phyloP scores from a whole-genome alignment of 169 alveolate species.

The Eimeria falciformis region DNA sequence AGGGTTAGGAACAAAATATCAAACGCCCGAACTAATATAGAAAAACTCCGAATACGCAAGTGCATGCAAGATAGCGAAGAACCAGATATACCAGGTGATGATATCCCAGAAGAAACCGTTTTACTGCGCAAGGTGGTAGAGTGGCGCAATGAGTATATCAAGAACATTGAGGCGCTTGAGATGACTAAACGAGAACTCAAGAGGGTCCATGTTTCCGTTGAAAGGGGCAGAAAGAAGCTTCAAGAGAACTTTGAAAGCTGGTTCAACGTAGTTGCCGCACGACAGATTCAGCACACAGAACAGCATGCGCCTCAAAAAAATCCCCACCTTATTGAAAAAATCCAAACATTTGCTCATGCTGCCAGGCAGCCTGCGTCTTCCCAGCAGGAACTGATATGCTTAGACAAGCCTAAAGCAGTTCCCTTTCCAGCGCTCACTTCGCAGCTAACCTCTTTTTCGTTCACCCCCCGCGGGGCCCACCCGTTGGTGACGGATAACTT shows the following conservation, averaged over 20 bases:
- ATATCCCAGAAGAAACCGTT: conserved; percentile 14
- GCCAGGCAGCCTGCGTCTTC: too few species aligned
- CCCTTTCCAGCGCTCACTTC: neutral
- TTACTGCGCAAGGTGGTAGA: conserved; percentile 14
- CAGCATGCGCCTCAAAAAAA: neutral
- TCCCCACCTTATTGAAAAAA: neutral
- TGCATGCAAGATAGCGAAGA: neutral
- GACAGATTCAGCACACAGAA: neutral
- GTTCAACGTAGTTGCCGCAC: conserved; percentile 69
- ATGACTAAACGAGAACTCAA: conserved; percentile 12
- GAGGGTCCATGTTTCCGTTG: neutral
- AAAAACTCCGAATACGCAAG: conserved; percentile 24
- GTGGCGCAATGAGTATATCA: conserved; percentile 9
- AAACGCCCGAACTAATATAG: conserved; percentile 6
- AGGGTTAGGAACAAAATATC: conserved; percentile 84
- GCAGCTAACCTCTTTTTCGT: neutral
- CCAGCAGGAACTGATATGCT: too few species aligned
- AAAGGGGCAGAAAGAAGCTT: conserved; percentile 64
- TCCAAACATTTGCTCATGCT: too few species aligned
- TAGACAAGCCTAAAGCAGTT: neutral
- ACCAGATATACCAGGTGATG: neutral
- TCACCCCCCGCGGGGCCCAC: neutral
- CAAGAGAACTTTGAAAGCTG: conserved; percentile 77
- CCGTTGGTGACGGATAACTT: neutral
- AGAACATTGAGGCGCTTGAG: neutral